Percentiles rank a stretch among this genome's conserved stretches.
Evolutionary conservation across 257 asterid genomes (phyloP).

Genomic region (Ballota nigra): DNA sequence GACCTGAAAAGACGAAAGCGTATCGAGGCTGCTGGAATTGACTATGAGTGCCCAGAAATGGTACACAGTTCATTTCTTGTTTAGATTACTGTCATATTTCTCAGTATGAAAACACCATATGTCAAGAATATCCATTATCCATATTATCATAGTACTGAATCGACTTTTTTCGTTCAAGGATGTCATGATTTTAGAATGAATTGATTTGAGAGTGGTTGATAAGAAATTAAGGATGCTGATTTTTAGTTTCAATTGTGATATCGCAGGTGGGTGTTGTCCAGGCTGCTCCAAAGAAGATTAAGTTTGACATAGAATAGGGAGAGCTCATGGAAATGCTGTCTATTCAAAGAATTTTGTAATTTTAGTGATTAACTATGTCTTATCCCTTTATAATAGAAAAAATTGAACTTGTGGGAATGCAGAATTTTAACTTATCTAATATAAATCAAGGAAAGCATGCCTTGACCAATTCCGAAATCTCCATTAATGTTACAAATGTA

Average conservation of each 20-base stretch:
- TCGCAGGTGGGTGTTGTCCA: slow-evolving; percentile 61
- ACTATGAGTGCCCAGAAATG: slow-evolving; percentile 76
- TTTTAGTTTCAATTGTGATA: background rate
- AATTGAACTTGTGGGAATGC: background rate
- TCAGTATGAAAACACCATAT: background rate
- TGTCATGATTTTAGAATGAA: background rate
- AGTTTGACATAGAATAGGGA: slow-evolving; percentile 44
- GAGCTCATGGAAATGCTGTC: slow-evolving; percentile 9
- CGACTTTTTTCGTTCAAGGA: background rate
- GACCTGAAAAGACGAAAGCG: slow-evolving; percentile 67
- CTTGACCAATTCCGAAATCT: no score
- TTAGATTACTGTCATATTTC: background rate
- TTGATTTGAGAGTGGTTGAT: background rate
- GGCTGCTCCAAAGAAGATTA: slow-evolving; percentile 75
- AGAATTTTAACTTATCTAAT: background rate
- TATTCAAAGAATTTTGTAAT: background rate
- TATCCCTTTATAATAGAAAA: no score
- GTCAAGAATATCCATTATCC: background rate
- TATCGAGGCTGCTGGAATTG: slow-evolving; percentile 86
- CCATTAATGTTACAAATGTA: no score
- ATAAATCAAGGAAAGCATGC: no score
- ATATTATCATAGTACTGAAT: background rate
- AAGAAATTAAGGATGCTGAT: background rate
- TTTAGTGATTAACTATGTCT: background rate
- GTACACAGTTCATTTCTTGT: slow-evolving; percentile 32